These are phyloP conservation scores for Fusarium cicatricum DNA, from an alignment of 2,329 filamentous ascomycete species.

Conservation along the genomic window DNA sequence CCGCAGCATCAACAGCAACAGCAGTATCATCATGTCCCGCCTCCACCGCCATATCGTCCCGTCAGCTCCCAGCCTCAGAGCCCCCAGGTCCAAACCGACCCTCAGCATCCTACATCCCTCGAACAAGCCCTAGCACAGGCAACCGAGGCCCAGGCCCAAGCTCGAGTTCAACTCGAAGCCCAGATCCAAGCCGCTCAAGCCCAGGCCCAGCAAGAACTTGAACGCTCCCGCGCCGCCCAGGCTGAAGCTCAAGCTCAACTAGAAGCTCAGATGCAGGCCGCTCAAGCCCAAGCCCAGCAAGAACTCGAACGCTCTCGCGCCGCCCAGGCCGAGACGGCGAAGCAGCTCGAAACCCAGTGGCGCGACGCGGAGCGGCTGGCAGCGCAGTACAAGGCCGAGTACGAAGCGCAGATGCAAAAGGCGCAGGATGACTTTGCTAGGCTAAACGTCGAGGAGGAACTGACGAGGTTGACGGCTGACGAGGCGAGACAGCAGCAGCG, in stretches of 20 bases:
- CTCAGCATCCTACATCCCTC: background rate
- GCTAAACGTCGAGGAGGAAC: conserved; percentile 6
- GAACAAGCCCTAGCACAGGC: conserved; percentile 5
- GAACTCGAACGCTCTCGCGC: background rate
- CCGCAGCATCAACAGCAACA: conserved; percentile 2
- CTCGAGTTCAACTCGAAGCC: background rate
- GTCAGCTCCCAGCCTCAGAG: conserved; percentile 1
- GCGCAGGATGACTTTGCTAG: conserved; percentile 18
- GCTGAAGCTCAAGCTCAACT: background rate
- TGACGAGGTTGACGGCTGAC: conserved; percentile 12
- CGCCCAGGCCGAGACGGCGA: background rate
- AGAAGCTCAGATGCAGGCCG: too few relatives aligned
- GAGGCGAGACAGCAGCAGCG: conserved; percentile 8
- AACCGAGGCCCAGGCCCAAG: background rate
- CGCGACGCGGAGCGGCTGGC: conserved; percentile 34
- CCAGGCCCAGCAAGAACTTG: background rate
- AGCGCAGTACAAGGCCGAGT: conserved; percentile 31
- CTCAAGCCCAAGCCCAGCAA: background rate
- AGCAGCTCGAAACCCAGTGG: conserved; percentile 30
- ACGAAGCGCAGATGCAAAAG: conserved; percentile 19
- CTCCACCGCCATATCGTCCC: conserved; percentile 2
- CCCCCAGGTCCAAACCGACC: background rate
- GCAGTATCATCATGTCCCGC: conserved; percentile 21
- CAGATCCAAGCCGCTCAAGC: background rate
- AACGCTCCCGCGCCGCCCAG: background rate